phyloP scores from a whole-genome alignment of 2,329 filamentous ascomycete species.

The Salinomyces thailandicus region DNA sequence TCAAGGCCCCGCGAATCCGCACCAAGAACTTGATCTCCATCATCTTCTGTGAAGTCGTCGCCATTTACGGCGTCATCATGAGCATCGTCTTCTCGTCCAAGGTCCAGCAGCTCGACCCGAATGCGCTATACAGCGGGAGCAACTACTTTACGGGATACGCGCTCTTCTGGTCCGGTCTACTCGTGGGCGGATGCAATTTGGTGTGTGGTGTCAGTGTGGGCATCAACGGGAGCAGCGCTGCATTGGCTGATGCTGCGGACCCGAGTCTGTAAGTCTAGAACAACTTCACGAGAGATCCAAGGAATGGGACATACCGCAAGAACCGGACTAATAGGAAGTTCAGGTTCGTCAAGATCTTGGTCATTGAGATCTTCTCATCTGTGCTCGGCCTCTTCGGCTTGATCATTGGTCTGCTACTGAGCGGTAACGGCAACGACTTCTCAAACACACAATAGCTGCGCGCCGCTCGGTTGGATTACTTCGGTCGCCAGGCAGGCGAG shows the following conservation, averaged over 20 bases:
- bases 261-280: conserved; percentile 63
- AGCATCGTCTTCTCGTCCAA: conserved; percentile 95
- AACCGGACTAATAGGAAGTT: not conserved
- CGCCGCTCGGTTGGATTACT: not conserved
- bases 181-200: conserved; percentile 90
- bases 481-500: not conserved
- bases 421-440: conserved; percentile 54
- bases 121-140: conserved; percentile 58
- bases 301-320: not conserved
- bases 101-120: conserved; percentile 54
- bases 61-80: conserved; percentile 99
- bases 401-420: conserved; percentile 84
- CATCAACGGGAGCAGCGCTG: conserved; percentile 95
- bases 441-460: not conserved
- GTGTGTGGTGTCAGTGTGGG: conserved; percentile 94
- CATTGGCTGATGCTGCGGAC: conserved; percentile 90
- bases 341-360: conserved; percentile 96
- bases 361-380: conserved; percentile 98
- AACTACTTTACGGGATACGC: conserved; percentile 94
- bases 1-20: conserved; percentile 91
- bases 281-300: too few relatives aligned
- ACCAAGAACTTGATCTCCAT: conserved; percentile 99
- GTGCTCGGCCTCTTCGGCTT: conserved; percentile 92
- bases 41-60: conserved; percentile 99
- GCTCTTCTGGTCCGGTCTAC: conserved; percentile 89